Evolutionary conservation across 2,329 filamentous ascomycete genomes (phyloP).

Genomic region (Trichoderma brevicompactum): DNA sequence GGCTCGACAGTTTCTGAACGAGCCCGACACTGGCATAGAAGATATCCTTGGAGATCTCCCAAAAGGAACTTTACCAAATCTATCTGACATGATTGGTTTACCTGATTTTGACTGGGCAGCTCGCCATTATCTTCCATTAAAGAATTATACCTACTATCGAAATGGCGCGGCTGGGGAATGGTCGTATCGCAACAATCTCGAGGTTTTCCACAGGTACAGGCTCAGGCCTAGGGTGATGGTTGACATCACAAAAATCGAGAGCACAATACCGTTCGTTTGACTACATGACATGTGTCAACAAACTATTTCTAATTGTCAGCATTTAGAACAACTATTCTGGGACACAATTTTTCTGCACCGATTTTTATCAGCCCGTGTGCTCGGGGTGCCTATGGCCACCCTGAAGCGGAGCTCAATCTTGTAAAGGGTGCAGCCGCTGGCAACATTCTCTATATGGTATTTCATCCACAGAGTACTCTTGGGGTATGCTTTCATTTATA

Average conservation of each 20-base stretch:
- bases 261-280: slow-evolving; percentile 41
- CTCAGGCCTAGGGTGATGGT: slow-evolving; percentile 54
- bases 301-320: background rate
- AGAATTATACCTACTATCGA: slow-evolving; percentile 61
- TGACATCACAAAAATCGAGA: slow-evolving; percentile 53
- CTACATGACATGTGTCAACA: background rate
- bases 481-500: no score
- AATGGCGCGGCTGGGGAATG: slow-evolving; percentile 61
- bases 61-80: slow-evolving; percentile 46
- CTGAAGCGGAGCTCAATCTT: slow-evolving; percentile 54
- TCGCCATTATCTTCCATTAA: slow-evolving; percentile 50
- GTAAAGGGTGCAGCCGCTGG: slow-evolving; percentile 53
- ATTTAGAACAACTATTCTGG: slow-evolving; percentile 53
- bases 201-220: slow-evolving; percentile 55
- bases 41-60: slow-evolving; percentile 43
- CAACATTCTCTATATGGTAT: slow-evolving; percentile 55
- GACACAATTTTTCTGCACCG: slow-evolving; percentile 58
- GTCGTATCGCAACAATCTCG: slow-evolving; percentile 61
- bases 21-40: slow-evolving; percentile 53
- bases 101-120: slow-evolving; percentile 60
- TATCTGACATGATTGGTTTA: slow-evolving; percentile 52
- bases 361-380: slow-evolving; percentile 60
- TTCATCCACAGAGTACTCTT: background rate
- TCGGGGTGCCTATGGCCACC: slow-evolving; percentile 50
- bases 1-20: slow-evolving; percentile 50